Evolutionary conservation across 139 green algal species (phyloP).

Genomic region (Coelastrella sp.): DNA sequence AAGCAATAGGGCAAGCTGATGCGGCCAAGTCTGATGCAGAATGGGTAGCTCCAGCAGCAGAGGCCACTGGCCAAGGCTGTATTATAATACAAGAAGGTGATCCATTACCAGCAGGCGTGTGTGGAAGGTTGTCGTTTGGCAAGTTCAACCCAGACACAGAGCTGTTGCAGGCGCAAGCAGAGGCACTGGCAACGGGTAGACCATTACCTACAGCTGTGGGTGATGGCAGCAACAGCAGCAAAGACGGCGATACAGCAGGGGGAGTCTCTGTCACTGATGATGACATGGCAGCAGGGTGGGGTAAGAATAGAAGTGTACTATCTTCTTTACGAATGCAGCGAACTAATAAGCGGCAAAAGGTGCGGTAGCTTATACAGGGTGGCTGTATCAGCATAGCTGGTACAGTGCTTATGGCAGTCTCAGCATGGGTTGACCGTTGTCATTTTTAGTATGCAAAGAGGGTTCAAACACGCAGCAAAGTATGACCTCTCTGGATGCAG

Average conservation of each 20-base stretch:
- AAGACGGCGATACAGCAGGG: background rate
- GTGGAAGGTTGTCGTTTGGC: conserved; percentile 39
- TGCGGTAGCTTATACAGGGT: no score
- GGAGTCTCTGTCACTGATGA: conserved; percentile 32
- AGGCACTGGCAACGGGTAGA: conserved; percentile 13
- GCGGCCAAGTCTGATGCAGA: conserved; percentile 16
- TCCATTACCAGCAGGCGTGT: conserved; percentile 12
- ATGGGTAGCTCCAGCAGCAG: conserved; percentile 6
- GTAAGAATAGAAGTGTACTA: conserved; percentile 4
- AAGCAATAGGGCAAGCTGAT: conserved; percentile 28
- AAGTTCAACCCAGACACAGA: conserved; percentile 13
- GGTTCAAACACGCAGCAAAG: no score
- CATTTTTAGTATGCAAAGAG: no score
- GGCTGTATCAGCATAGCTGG: no score
- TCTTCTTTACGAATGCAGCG: conserved; percentile 26
- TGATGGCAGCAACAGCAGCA: background rate
- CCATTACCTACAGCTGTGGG: background rate
- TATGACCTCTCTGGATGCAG: no score
- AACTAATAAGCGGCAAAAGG: background rate
- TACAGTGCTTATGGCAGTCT: no score
- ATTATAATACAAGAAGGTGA: conserved; percentile 15
- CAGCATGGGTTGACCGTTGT: no score
- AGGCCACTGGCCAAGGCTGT: background rate
- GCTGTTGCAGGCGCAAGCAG: background rate
- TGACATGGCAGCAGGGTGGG: conserved; percentile 24